phyloP scores from a whole-genome alignment of 2,329 filamentous ascomycete genomes.

The Fonsecaea monophora region DNA sequence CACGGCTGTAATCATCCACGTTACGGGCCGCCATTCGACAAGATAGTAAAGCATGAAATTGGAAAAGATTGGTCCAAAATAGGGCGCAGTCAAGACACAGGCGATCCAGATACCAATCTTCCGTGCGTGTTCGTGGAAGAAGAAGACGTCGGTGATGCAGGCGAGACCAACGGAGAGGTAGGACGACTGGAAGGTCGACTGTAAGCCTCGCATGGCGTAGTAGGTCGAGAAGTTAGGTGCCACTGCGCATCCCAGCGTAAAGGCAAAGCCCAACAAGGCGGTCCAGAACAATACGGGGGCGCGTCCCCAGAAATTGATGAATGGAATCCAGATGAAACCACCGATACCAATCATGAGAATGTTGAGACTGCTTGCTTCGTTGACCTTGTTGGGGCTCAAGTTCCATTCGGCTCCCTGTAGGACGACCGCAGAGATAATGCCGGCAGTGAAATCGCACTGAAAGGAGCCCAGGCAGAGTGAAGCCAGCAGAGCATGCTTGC shows the following conservation, averaged over 20 bases:
- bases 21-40: conserved; percentile 45
- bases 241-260: conserved; percentile 47
- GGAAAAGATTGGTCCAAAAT: conserved; percentile 34
- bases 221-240: conserved; percentile 47
- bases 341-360: conserved; percentile 42
- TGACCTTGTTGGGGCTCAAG: conserved; percentile 46
- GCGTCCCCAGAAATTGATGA: conserved; percentile 52
- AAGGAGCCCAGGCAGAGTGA: conserved; percentile 48
- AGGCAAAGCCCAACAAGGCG: conserved; percentile 44
- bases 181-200: conserved; percentile 52
- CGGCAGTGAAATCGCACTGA: conserved; percentile 50
- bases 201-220: conserved; percentile 51
- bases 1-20: conserved; percentile 44
- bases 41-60: conserved; percentile 46
- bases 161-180: conserved; percentile 51
- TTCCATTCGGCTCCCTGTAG: conserved; percentile 49
- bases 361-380: conserved; percentile 44
- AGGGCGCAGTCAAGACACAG: conserved; percentile 43
- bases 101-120: conserved; percentile 49
- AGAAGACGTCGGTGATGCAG: conserved; percentile 52
- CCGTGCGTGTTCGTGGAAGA: conserved; percentile 49
- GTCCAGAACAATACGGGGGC: conserved; percentile 52
- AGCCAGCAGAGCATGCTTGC: conserved; percentile 46
- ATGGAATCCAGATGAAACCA: conserved; percentile 48
- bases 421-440: conserved; percentile 47